These are phyloP conservation scores for Verticillium nubilum DNA, from an alignment of 2,329 filamentous ascomycete genomes.

Conservation along the genomic window DNA sequence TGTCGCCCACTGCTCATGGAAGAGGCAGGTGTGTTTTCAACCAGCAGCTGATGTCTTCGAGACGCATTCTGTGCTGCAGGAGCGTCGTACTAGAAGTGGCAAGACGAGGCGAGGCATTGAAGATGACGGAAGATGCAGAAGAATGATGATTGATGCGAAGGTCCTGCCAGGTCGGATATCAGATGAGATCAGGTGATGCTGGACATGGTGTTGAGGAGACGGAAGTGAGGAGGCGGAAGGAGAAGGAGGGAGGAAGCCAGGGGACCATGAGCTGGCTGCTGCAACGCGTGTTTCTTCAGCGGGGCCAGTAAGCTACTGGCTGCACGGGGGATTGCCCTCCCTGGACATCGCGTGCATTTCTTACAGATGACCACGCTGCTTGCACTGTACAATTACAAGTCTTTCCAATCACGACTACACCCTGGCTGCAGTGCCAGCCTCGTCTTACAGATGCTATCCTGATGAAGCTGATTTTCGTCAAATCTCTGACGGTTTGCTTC, in stretches of 20 bases:
- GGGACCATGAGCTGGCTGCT: background rate
- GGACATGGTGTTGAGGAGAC: background rate
- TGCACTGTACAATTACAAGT: background rate
- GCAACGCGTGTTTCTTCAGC: background rate
- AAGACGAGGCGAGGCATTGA: background rate
- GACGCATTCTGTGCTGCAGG: background rate
- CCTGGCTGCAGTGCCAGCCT: too few species aligned
- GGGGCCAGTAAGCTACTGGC: background rate
- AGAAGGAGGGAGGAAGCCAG: background rate
- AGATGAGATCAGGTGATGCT: background rate
- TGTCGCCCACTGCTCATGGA: background rate
- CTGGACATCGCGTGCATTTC: background rate
- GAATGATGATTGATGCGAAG: background rate
- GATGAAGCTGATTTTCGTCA: too few species aligned
- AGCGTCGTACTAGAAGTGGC: background rate
- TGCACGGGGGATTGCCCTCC: background rate
- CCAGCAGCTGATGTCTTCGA: background rate
- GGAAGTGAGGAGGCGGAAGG: background rate
- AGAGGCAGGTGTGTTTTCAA: background rate
- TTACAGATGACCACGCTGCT: background rate
- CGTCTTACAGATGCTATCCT: too few species aligned
- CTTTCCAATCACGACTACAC: background rate
- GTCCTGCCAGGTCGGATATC: background rate
- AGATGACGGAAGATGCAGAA: background rate
- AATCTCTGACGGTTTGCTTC: too few species aligned